Evolutionary conservation across 352 stramenopile species (phyloP).

Genomic region (Thalassiosira hispida): DNA sequence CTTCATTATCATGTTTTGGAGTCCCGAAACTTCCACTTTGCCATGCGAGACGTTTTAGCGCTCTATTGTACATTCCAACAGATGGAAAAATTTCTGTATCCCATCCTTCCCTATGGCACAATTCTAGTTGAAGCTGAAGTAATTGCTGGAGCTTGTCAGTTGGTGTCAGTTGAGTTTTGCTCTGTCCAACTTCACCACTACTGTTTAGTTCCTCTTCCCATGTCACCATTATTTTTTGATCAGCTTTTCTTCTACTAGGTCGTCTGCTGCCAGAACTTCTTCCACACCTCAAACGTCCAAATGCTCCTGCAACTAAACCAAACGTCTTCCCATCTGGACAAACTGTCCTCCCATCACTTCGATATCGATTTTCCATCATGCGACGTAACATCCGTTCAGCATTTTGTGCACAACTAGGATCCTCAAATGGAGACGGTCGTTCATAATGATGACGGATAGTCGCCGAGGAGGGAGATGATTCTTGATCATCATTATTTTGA

Average conservation of each 20-base stretch:
- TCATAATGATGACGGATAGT: constrained; percentile 27
- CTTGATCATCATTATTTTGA: constrained; percentile 25
- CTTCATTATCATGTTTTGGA: constrained; percentile 7
- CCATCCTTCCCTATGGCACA: constrained; percentile 53
- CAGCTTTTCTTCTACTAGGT: not conserved
- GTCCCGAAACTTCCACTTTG: constrained; percentile 13
- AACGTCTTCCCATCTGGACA: constrained; percentile 56
- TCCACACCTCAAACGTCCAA: constrained; percentile 40
- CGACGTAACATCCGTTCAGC: constrained; percentile 57
- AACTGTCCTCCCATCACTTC: constrained; percentile 57
- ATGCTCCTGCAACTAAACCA: constrained; percentile 54
- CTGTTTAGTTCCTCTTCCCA: constrained; percentile 48
- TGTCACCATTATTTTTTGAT: constrained; percentile 10
- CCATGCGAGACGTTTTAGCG: constrained; percentile 47
- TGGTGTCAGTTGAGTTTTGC: constrained; percentile 28
- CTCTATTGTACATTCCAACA: constrained; percentile 47
- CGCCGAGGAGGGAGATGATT: not conserved
- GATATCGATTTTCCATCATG: constrained; percentile 63
- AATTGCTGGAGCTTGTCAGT: constrained; percentile 52
- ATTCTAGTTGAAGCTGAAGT: constrained; percentile 50
- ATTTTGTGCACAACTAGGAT: constrained; percentile 49
- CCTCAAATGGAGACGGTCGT: constrained; percentile 48
- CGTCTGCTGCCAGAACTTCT: constrained; percentile 1
- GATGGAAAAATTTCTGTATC: constrained; percentile 32
- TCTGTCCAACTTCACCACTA: not conserved